A percentile compares a stretch with the other conserved stretches of the same genome.
Evolutionary conservation across 2,329 filamentous ascomycete genomes (phyloP).

Genomic region (Ceratocystis ficicola): DNA sequence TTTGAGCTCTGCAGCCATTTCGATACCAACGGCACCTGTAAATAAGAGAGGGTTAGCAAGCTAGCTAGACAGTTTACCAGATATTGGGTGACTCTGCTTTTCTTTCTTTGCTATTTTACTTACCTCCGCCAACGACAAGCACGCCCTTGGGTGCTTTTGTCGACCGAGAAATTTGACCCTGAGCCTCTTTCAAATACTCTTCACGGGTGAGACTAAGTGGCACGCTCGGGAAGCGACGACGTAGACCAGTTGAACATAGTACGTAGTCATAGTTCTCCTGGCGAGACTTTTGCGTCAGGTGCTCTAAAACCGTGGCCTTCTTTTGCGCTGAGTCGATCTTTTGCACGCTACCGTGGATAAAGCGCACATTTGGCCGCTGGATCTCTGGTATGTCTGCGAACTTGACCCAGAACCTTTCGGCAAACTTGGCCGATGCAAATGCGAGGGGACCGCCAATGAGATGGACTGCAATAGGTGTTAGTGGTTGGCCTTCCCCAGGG

Average conservation of each 20-base stretch:
- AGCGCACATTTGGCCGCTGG: conserved; percentile 47
- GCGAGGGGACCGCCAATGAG: conserved; percentile 64
- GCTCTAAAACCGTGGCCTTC: conserved; percentile 44
- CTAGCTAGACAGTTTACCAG: background rate
- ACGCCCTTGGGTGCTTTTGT: conserved; percentile 44
- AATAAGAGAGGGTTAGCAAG: conserved; percentile 24
- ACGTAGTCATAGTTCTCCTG: conserved; percentile 57
- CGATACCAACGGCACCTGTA: conserved; percentile 58
- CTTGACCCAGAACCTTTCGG: conserved; percentile 56
- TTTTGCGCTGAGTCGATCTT: conserved; percentile 48
- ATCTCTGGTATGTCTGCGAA: conserved; percentile 56
- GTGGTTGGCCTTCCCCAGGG: background rate
- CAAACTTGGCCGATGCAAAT: conserved; percentile 50
- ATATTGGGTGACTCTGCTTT: background rate
- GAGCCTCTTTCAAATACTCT: conserved; percentile 50
- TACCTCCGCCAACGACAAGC: conserved; percentile 56
- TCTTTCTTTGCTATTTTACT: conserved; percentile 34
- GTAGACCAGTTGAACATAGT: conserved; percentile 58
- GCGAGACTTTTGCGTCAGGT: conserved; percentile 33
- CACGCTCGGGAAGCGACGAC: conserved; percentile 59
- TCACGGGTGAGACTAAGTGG: conserved; percentile 52
- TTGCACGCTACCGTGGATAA: conserved; percentile 53
- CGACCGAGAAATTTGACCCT: conserved; percentile 46
- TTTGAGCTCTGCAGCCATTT: conserved; percentile 72
- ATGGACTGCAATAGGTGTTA: conserved; percentile 44